Percentiles rank a stretch among this genome's conserved stretches.
These are phyloP conservation scores for Thelonectria rubi DNA, from an alignment of 2,329 filamentous ascomycete genomes.

Conservation along the genomic window DNA sequence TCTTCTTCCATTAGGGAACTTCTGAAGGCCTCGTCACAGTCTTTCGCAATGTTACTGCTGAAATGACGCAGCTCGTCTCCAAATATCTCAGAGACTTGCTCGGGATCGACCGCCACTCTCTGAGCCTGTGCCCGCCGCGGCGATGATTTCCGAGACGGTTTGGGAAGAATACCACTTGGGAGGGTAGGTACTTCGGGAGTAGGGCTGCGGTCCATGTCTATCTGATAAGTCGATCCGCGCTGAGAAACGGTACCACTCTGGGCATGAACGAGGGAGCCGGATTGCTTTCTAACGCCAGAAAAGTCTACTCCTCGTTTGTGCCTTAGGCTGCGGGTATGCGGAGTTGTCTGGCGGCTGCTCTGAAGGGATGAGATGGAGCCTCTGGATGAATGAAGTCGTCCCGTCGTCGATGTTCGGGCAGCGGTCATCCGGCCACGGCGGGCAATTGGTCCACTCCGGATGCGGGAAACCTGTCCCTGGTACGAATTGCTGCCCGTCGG, in stretches of 20 bases:
- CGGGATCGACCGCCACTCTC: conserved; percentile 27
- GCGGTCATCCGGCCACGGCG: conserved; percentile 45
- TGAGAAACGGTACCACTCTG: conserved; percentile 31
- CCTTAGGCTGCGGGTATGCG: conserved; percentile 54
- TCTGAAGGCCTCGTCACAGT: conserved; percentile 93
- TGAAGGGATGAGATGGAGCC: conserved; percentile 61
- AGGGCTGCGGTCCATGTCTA: conserved; percentile 37
- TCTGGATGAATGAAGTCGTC: conserved; percentile 46
- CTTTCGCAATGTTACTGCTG: conserved; percentile 84
- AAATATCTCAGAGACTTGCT: conserved; percentile 50
- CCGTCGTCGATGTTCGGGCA: conserved; percentile 42
- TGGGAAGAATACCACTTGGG: conserved; percentile 40
- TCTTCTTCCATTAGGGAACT: conserved; percentile 61
- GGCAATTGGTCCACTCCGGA: conserved; percentile 49
- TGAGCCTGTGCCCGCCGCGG: conserved; percentile 19
- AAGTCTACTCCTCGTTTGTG: conserved; percentile 66
- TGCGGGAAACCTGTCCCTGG: conserved; percentile 43
- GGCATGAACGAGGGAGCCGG: conserved; percentile 42
- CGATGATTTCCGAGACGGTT: conserved; percentile 30
- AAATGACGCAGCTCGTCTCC: conserved; percentile 85
- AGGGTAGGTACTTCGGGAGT: conserved; percentile 44
- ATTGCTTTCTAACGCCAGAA: conserved; percentile 56
- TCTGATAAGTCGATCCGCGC: conserved; percentile 32
- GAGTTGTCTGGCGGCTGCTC: conserved; percentile 55
- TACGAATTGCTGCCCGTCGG: conserved; percentile 35